Base-by-base conservation (phyloP, 2,329 filamentous ascomycete species). In the Cladosporium sp. region DNA sequence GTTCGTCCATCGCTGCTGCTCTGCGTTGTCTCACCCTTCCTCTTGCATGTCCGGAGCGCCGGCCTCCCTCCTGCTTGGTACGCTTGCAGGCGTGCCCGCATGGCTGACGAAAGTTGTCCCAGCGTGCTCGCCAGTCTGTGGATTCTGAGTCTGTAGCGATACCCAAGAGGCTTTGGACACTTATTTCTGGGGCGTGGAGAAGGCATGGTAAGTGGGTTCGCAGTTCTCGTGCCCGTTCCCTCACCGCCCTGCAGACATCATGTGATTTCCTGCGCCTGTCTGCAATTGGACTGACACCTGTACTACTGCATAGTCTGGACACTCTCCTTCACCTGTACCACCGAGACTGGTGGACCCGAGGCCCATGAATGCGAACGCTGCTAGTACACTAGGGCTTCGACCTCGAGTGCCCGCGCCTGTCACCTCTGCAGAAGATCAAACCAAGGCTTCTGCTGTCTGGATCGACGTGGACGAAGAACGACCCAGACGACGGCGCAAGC, bases 161-260 rank as follows among this genome's bases (percentile, higher is more conserved):
- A 55, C 52, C 52, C 52, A 55, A 55, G 40, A 55, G 52, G 52
- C 51, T 54, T 53, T 54, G 42, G 49, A 52, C 49, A 37, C 25
- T 40, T 35, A 34, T 53, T 45, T 17, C 39, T 32, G 51, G 51
- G 51, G 51, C 51, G 51, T 25, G 52, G 52, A 55, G 52, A 55
- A 35, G 52, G 52, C 52, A 68, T 66, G 65, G 66, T 68, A 60
- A 66, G 66, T 64, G 51, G 57, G 47, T 57, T 56, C 57, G 59
- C 61, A 24, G 40, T 58, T 59, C 40, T 37, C 40, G 49, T 40
- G 47, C 54, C 53, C 32, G 36, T 36, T 34, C 44, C 25, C 56
- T 55, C 57, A 53, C 55, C 50, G 39, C 32, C 37, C 58, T 57
- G 54, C 34, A 56, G 42, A 47, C 51, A 40, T 62, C 59, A 56